These are phyloP conservation scores for Paecilomyces dactylethromorphus DNA, from an alignment of 2,329 filamentous ascomycete genomes.

Conservation along the genomic window DNA sequence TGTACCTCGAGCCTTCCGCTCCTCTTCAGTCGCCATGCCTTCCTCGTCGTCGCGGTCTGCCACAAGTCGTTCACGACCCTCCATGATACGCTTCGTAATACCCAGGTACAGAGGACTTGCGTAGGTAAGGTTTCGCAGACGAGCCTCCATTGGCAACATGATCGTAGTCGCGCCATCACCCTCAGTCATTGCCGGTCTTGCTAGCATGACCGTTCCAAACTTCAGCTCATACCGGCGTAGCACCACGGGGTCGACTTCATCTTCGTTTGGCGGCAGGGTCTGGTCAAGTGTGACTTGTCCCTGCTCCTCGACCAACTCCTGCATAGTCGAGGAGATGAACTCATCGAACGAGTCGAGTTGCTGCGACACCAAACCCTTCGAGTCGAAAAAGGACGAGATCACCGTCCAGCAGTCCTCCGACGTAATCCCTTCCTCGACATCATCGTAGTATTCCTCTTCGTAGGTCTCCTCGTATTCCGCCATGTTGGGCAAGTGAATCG, in stretches of 20 bases:
- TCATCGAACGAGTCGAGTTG: slow-evolving; percentile 98
- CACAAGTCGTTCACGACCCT: slow-evolving; percentile 70
- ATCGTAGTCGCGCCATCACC: slow-evolving; percentile 81
- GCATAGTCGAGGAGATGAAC: slow-evolving; percentile 88
- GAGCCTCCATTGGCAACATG: slow-evolving; percentile 88
- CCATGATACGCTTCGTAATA: slow-evolving; percentile 76
- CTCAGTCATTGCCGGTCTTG: slow-evolving; percentile 85
- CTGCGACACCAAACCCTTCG: slow-evolving; percentile 92
- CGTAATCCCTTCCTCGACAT: slow-evolving; percentile 69
- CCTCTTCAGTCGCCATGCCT: slow-evolving; percentile 46
- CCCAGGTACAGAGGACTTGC: slow-evolving; percentile 84
- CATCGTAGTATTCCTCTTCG: slow-evolving; percentile 62
- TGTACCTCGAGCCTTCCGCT: slow-evolving; percentile 38
- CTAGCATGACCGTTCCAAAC: slow-evolving; percentile 84
- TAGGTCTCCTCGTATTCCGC: slow-evolving; percentile 58
- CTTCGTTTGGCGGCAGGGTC: slow-evolving; percentile 68
- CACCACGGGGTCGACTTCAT: slow-evolving; percentile 68
- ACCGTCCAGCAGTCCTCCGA: slow-evolving; percentile 98
- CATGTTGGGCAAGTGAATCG: slow-evolving; percentile 32
- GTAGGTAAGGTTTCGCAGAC: slow-evolving; percentile 92
- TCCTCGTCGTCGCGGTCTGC: slow-evolving; percentile 59
- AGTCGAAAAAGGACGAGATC: slow-evolving; percentile 93
- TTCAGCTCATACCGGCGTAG: slow-evolving; percentile 92
- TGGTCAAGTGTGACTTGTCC: slow-evolving; percentile 89
- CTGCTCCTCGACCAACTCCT: slow-evolving; percentile 90